Evolutionary conservation across 2,329 filamentous ascomycete species (phyloP), one percentile per base, ranked within the genome.

Genomic region (Sporothrix humicola): DNA sequence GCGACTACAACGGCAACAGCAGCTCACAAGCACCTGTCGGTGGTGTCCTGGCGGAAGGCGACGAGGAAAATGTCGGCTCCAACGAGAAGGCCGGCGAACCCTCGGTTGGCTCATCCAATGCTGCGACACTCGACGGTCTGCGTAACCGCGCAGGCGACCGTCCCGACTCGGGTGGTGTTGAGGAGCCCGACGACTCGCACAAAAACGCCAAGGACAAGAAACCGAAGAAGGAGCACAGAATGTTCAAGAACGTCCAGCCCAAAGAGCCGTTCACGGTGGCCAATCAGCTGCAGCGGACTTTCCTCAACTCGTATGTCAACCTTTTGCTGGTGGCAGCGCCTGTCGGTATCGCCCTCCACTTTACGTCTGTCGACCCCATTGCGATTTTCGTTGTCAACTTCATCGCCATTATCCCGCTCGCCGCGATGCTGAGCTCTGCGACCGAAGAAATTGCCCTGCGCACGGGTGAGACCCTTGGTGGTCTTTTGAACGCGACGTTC

Each of bases 351-450:
- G 92, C 88, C 1, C 81, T 78, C 71, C 89, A 93, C 78, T 94
- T 89, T 20, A 76, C 79, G 4, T 78, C 80, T 12, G 83, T 92
- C 70, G 85, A 87, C 78, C 84, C 86, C 2, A 85, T 92, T 73
- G 87, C 86, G 46, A 85, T 96, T 65, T 98, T 98, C 79, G 89
- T 95, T 73, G 88, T 98, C 82, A 98, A 98, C 84, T 98, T 98
- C 79, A 88, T 98, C 76, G 95, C 95, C 74, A 97, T 97, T 77
- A 91, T 97, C 71, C 94, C 94, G 0, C 86, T 97, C 59, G 94
- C 94, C 9, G 92, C 91, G 13, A 90, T 97, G 85, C 85, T 97
- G 26, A 91, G 91, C 78, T 95, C 91, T 77, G 92, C 93, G 0
- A 97, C 95, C 0, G 95, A 98, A 81, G 94, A 97, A 81, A 91